Evolutionary conservation across 1,139 yeast genomes (phyloP).

Genomic region (Suhomyces bokatorum): DNA sequence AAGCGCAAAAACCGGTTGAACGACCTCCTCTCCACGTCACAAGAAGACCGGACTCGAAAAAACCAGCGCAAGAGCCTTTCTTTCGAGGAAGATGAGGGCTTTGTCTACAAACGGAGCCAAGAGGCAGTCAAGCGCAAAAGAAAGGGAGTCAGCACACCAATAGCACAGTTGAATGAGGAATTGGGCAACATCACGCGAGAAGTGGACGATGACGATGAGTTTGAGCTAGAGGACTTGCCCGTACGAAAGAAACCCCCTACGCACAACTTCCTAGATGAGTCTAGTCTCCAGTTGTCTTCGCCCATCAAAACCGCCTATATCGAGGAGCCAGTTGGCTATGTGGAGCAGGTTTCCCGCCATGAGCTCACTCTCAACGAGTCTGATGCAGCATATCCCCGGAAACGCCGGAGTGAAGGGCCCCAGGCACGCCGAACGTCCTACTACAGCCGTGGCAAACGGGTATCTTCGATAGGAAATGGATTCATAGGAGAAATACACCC

Average conservation of each 20-base stretch:
- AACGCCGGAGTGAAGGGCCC: constrained; percentile 11
- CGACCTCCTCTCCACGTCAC: constrained; percentile 23
- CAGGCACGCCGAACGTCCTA: constrained; percentile 51
- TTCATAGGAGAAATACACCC: constrained; percentile 68
- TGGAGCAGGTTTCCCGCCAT: constrained; percentile 36
- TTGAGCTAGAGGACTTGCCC: constrained; percentile 11
- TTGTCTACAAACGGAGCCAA: constrained; percentile 40
- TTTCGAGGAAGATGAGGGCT: constrained; percentile 50
- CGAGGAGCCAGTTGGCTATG: constrained; percentile 25
- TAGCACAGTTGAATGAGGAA: constrained; percentile 28
- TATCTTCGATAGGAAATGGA: constrained; percentile 76
- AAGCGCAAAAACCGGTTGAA: constrained; percentile 29
- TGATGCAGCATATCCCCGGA: constrained; percentile 9
- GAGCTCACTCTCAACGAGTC: constrained; percentile 24
- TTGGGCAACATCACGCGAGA: constrained; percentile 15
- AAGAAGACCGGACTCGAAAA: constrained; percentile 2
- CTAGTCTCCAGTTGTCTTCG: constrained; percentile 25
- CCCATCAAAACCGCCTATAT: constrained; percentile 20
- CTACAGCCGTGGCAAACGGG: constrained; percentile 64
- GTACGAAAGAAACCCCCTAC: constrained; percentile 4
- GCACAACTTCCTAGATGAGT: constrained; percentile 17
- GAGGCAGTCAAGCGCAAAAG: constrained; percentile 15
- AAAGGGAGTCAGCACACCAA: constrained; percentile 28
- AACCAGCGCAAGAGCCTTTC: constrained; percentile 6
- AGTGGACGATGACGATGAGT: constrained; percentile 10